Base-by-base conservation (phyloP, 225 moss, liverwort and hornwort species). In the Marchantia polymorpha region DNA sequence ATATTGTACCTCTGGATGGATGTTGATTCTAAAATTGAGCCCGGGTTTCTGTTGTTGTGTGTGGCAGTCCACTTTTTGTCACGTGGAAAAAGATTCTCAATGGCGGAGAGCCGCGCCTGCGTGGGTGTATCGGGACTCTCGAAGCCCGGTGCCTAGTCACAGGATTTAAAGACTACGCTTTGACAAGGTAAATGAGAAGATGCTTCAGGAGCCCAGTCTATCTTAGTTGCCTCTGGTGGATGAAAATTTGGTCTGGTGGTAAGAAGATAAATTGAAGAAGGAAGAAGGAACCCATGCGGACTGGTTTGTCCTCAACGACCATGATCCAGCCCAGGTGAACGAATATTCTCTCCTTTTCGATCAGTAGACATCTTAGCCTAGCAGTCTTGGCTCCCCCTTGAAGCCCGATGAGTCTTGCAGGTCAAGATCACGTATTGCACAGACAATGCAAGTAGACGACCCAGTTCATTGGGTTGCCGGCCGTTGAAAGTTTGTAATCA, bases 111-210 rank as follows among this genome's bases (percentile, higher is more conserved):
- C 97, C 97, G 82, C 97, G 97, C 82, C 84, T 99, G 86, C 93
- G 97, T 84, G 97, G 97, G 71, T 99, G 97, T 88, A 93, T 99
- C 87, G 97, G 97, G 69, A 99, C 97, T 65, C 92, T 99, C 82
- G 97, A 99, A 90, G 94, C 94, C 79, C 93, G 97, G 81, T 93
- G 92, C 85, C 87, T 99, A 69, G 86, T 95, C 80, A 92, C 97
- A 77, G 97, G 97, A 83, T 99, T 99, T 83, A 95, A 95, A 89
- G 97, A 99, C 86, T 99, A 99, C 90, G 97, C 97, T 31, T 91
- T 99, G 83, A 99, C 94, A 79, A 97, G 97, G 97, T 97, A 89
- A 88, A 83, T 77, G 74, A 69, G 83, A 82, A 78, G 77, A n/a
- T 77, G 22, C 58, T 61, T 19, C 60, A 50, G 63, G 69, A 72